A percentile compares a stretch with the other conserved stretches of the same genome.
Conservation (phyloP, 352 stramenopile genomes). For the Phytophthora macrochlamydospora region DNA sequence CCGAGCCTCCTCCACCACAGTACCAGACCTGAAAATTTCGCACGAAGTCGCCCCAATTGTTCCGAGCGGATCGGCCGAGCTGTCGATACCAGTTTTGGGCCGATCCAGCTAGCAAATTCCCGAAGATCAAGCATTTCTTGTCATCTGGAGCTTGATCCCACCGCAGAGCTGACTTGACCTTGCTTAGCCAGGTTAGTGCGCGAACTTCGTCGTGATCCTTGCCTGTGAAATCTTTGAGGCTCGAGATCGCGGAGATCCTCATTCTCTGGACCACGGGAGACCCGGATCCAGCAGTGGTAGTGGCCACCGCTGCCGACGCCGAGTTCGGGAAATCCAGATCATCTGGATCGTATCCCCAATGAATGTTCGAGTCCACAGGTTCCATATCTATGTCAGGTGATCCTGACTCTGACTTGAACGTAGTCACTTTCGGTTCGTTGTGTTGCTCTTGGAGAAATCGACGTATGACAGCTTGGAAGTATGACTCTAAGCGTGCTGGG, state of each 20-base stretch:
- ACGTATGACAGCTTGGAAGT: neutral
- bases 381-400: neutral
- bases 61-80: neutral
- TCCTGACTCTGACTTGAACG: too few species aligned
- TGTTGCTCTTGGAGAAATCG: neutral
- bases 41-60: too few species aligned
- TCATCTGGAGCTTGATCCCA: neutral
- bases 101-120: neutral
- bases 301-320: neutral
- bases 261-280: neutral
- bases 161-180: too few species aligned
- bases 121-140: slow-evolving; percentile 3
- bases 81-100: slow-evolving; percentile 4
- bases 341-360: neutral
- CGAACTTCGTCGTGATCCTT: too few species aligned
- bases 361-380: neutral
- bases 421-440: too few species aligned
- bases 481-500: neutral
- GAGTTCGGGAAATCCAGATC: neutral
- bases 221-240: slow-evolving; percentile 4
- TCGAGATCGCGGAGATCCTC: slow-evolving; percentile 3
- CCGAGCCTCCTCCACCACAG: neutral
- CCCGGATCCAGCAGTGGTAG: neutral
- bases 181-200: too few species aligned
- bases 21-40: neutral